Percentiles rank a stretch among this genome's conserved stretches.
Evolutionary conservation across 2,329 filamentous ascomycete genomes (phyloP).

Genomic region (Colletotrichum limetticola): DNA sequence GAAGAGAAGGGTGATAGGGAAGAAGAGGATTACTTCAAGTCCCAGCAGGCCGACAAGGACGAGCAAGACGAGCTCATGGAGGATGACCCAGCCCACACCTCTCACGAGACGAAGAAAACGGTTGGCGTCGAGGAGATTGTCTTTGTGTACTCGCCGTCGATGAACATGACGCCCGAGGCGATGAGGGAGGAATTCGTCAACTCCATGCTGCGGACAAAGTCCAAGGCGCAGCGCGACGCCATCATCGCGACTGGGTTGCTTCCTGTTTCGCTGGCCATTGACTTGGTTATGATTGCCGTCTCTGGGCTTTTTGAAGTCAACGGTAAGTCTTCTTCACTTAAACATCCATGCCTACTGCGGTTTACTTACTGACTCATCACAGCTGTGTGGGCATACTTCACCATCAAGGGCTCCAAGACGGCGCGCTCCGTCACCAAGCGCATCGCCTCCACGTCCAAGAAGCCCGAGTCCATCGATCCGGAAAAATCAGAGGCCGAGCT

Average conservation of each 20-base stretch:
- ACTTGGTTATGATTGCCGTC: conserved; percentile 24
- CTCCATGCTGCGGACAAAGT: conserved; percentile 30
- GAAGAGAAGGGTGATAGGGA: conserved; percentile 20
- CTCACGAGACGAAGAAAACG: conserved; percentile 31
- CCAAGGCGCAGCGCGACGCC: conserved; percentile 32
- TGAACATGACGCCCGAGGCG: conserved; percentile 32
- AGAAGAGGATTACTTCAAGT: neutral
- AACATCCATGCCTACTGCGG: no score
- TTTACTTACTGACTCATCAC: neutral
- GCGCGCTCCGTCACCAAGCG: conserved; percentile 30
- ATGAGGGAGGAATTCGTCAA: conserved; percentile 32
- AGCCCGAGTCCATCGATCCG: conserved; percentile 27
- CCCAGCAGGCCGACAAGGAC: neutral
- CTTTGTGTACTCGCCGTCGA: conserved; percentile 29
- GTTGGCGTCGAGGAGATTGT: conserved; percentile 32
- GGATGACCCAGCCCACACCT: conserved; percentile 21
- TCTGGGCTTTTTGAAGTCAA: conserved; percentile 29
- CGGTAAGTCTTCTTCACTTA: neutral
- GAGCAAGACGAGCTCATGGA: conserved; percentile 6
- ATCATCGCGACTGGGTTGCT: conserved; percentile 30
- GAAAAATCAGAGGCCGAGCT: conserved; percentile 24
- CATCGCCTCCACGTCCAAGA: conserved; percentile 23
- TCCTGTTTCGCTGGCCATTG: conserved; percentile 24
- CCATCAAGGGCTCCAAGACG: conserved; percentile 32
- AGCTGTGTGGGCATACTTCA: conserved; percentile 33